Conservation (phyloP, 495 filamentous ascomycete species). For the Podospora pseudopauciseta region DNA sequence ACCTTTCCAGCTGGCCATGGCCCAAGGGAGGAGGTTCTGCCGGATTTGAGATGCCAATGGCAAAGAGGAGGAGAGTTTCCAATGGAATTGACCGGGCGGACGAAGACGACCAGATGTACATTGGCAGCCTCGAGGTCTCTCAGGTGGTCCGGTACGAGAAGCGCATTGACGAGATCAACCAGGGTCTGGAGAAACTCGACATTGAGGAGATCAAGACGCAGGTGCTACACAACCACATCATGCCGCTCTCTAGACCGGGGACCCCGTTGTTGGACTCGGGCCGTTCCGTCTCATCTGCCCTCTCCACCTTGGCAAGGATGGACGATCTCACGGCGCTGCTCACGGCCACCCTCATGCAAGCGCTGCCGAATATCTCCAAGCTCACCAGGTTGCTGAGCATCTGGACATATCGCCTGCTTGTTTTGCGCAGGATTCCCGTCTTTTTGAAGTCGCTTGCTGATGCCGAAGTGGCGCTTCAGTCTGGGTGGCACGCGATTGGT, state of each 20-base stretch:
- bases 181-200: constrained; percentile 72
- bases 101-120: constrained; percentile 45
- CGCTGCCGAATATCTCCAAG: constrained; percentile 75
- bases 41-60: constrained; percentile 53
- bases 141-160: constrained; percentile 64
- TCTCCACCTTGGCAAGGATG: constrained; percentile 52
- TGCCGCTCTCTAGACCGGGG: constrained; percentile 49
- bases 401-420: constrained; percentile 72
- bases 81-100: not conserved
- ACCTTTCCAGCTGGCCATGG: constrained; percentile 76
- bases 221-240: constrained; percentile 74
- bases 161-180: constrained; percentile 72
- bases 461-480: constrained; percentile 57
- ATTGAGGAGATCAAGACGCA: constrained; percentile 89
- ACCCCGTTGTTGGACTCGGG: constrained; percentile 48
- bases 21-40: constrained; percentile 49
- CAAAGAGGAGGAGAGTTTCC: constrained; percentile 38
- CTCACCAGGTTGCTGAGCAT: constrained; percentile 63
- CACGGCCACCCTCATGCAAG: constrained; percentile 81
- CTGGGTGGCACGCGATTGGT: constrained; percentile 58
- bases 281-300: constrained; percentile 41
- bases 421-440: constrained; percentile 66
- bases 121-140: constrained; percentile 62
- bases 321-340: constrained; percentile 86
- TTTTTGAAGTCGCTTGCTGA: constrained; percentile 64